A percentile compares a stretch with the other conserved stretches of the same genome.
phyloP scores from a whole-genome alignment of 2,329 filamentous ascomycete species.

The Aspergillus pseudoterreus region DNA sequence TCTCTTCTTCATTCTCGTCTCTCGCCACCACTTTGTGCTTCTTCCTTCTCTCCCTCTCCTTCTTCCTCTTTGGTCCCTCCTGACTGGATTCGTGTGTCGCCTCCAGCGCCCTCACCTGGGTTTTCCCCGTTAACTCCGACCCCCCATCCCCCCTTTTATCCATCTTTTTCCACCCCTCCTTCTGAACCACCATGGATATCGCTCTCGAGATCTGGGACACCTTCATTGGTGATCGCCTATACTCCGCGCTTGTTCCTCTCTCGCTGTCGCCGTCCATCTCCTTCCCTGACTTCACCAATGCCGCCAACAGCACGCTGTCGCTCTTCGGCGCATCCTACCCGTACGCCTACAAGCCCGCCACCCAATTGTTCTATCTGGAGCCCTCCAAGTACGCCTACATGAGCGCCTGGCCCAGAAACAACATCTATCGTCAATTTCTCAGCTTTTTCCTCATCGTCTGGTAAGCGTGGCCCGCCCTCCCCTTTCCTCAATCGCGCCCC shows the following conservation, averaged over 20 bases:
- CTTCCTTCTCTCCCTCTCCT: background rate
- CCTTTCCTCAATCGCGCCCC: background rate
- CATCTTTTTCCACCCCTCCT: background rate
- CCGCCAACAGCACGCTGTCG: conserved; percentile 52
- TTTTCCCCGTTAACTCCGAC: background rate
- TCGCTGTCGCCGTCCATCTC: conserved; percentile 53
- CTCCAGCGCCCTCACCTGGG: background rate
- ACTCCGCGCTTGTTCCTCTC: conserved; percentile 66
- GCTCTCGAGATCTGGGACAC: conserved; percentile 82
- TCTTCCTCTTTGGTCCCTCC: background rate
- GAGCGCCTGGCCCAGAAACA: conserved; percentile 74
- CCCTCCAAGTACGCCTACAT: conserved; percentile 74
- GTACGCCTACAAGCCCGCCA: conserved; percentile 65
- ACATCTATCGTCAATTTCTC: conserved; percentile 68
- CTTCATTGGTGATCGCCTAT: conserved; percentile 74
- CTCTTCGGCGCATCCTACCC: conserved; percentile 51
- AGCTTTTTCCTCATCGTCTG: conserved; percentile 83
- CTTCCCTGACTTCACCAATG: conserved; percentile 48
- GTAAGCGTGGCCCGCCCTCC: conserved; percentile 44
- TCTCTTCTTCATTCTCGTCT: background rate
- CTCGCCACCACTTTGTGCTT: background rate
- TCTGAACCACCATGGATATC: conserved; percentile 70
- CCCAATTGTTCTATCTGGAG: conserved; percentile 62
- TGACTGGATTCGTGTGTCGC: too few species aligned
- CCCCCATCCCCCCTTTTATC: background rate